Evolutionary conservation across 352 stramenopile species (phyloP), one percentile per base, ranked within the genome.

Genomic region (Globisporangium lucens): DNA sequence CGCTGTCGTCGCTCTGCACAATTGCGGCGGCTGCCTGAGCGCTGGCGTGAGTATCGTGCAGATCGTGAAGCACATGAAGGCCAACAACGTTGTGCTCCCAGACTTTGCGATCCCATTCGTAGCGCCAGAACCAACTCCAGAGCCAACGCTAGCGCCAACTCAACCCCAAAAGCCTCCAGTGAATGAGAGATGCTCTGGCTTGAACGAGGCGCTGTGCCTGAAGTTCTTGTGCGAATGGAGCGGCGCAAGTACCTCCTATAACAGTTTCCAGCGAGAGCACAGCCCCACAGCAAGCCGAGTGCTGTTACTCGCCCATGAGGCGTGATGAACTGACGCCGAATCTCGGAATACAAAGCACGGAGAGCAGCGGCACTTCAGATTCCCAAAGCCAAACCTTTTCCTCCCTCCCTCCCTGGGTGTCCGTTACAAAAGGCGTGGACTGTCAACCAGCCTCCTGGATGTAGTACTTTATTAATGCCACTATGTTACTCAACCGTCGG

Each of bases 1-100:
- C 65, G 3, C 22, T 6, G 80, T 89, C 6, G 65, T 87, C 1
- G 78, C 65, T 6, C 73, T 89, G 13, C 80, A 89, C 70, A 75
- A 75, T 61, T 89, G 80, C 55, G 80, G 78, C 27, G 17, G 41
- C 41, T 80, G 75, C 64, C 43, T 64, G 43, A 85, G 82, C 65
- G 56, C 66, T 22, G 75, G 61, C 24, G 62, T 79, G 13, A 74
- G 80, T 72, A 69, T 82, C 13, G 13, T n/a, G 41, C 77, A 73
- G 33, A 67, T 65, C 2, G 35, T 85, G 10, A 68, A 63, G 56
- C 70, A 82, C 30, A 46, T 85, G 52, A 55, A 61, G 38, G 24
- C 47, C 41, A 69, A 79, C 41, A 71, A 64, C 10, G 56, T 81
- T 12, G 46, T 77, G 6, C 41, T 69, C 9, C 73, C 77, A 27